Evolutionary conservation across 2,329 filamentous ascomycete species (phyloP).

Genomic region (Botrytis porri): DNA sequence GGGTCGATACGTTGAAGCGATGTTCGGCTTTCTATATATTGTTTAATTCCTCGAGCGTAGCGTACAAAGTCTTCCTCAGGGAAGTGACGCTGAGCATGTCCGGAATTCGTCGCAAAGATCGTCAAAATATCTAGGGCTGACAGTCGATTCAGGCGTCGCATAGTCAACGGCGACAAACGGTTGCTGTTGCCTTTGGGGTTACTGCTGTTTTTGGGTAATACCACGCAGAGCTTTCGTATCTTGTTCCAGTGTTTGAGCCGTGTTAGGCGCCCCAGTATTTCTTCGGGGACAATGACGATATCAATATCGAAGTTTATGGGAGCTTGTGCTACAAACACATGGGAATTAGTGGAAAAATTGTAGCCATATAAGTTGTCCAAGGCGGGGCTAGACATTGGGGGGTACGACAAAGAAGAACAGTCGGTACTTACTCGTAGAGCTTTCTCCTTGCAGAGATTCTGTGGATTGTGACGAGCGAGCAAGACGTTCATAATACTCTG

Average conservation of each 20-base stretch:
- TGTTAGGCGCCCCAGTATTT: too few relatives aligned
- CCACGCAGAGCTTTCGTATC: not conserved
- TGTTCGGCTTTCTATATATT: not conserved
- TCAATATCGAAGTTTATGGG: conserved; percentile 1
- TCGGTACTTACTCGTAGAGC: not conserved
- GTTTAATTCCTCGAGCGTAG: not conserved
- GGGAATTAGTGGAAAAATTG: not conserved
- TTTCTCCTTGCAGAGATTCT: not conserved
- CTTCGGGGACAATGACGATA: not conserved
- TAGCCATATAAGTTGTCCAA: not conserved
- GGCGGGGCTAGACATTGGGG: not conserved
- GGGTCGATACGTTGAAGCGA: too few relatives aligned
- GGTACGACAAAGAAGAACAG: not conserved
- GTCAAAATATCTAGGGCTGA: not conserved
- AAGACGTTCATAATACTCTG: not conserved
- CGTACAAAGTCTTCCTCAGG: not conserved
- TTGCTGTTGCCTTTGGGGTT: too few relatives aligned
- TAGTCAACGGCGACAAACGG: not conserved
- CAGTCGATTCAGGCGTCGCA: not conserved
- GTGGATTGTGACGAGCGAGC: not conserved
- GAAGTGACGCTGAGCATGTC: not conserved
- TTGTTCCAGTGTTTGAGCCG: not conserved
- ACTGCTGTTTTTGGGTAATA: too few relatives aligned
- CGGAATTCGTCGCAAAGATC: not conserved
- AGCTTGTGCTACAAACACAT: not conserved